Evolutionary conservation across 257 asterid genomes (phyloP).

Genomic region (Salvia splendens): DNA sequence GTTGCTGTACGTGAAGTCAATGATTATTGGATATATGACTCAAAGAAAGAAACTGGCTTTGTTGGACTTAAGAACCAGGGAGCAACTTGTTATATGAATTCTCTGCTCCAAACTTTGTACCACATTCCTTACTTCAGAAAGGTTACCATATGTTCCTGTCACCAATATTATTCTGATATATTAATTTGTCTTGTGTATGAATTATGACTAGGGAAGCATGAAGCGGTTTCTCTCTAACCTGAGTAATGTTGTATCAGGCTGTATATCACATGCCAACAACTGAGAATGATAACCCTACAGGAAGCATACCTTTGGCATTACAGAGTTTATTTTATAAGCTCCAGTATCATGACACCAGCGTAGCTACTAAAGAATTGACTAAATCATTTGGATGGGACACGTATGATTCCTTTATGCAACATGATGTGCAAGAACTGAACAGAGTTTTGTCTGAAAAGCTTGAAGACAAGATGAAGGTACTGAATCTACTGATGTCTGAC

Average conservation of each 20-base stretch:
- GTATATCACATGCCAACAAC: constrained; percentile 99
- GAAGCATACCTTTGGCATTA: constrained; percentile 96
- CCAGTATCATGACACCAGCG: constrained; percentile 90
- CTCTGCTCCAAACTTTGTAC: constrained; percentile 91
- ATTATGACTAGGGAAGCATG: constrained; percentile 27
- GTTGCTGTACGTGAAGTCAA: constrained; percentile 92
- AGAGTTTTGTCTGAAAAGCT: constrained; percentile 92
- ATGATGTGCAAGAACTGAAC: constrained; percentile 97
- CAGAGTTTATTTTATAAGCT: constrained; percentile 98
- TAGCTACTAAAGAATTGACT: constrained; percentile 94
- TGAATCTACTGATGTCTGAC: constrained; percentile 11
- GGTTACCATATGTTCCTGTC: constrained; percentile 46
- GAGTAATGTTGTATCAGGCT: constrained; percentile 58
- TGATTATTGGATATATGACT: constrained; percentile 95
- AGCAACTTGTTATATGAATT: constrained; percentile 98
- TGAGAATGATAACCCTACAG: constrained; percentile 98
- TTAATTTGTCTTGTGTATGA: constrained; percentile 17
- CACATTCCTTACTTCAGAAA: constrained; percentile 96
- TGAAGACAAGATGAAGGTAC: constrained; percentile 99
- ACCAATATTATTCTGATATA: constrained; percentile 28
- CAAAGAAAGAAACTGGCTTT: constrained; percentile 94
- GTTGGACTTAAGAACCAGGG: constrained; percentile 99
- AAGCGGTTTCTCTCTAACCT: constrained; percentile 34
- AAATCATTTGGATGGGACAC: constrained; percentile 99
- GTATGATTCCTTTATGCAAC: constrained; percentile 96